Evolutionary conservation across 139 green algal species (phyloP).

Genomic region (Chlamydomonas schloesseri): DNA sequence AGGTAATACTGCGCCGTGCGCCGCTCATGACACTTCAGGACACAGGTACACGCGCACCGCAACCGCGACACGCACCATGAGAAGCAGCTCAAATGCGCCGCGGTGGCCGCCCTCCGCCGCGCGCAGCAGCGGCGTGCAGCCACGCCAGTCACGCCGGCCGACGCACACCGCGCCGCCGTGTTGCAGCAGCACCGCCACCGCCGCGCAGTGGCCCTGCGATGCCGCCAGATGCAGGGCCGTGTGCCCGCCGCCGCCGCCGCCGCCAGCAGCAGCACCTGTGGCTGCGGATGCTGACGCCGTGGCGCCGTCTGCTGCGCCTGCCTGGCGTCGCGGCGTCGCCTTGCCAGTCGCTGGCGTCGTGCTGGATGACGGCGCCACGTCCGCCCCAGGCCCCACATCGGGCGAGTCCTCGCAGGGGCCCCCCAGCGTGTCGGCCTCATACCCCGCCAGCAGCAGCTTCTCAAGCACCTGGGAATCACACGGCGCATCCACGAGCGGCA

Average conservation of each 20-base stretch:
- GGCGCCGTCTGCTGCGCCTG: not conserved
- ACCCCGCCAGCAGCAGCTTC: conserved; percentile 42
- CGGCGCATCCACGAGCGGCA: too few relatives aligned
- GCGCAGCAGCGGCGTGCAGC: conserved; percentile 17
- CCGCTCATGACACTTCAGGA: too few relatives aligned
- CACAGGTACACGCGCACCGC: too few relatives aligned
- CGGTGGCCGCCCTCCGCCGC: conserved; percentile 43
- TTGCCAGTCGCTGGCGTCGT: too few relatives aligned
- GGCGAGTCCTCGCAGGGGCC: not conserved
- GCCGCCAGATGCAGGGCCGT: conserved; percentile 35
- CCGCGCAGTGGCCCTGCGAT: conserved; percentile 8
- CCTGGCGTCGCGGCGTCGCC: too few relatives aligned
- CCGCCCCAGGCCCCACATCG: too few relatives aligned
- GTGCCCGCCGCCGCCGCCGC: conserved; percentile 7
- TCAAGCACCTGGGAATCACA: conserved; percentile 32
- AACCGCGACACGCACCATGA: conserved; percentile 12
- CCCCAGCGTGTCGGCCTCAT: conserved; percentile 18
- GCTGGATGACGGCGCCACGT: too few relatives aligned
- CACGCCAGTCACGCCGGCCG: not conserved
- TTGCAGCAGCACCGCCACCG: conserved; percentile 29
- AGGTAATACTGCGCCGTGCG: too few relatives aligned
- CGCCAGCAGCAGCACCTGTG: too few relatives aligned
- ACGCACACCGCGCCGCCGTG: conserved; percentile 4
- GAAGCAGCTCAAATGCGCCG: conserved; percentile 27
- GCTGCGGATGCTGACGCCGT: not conserved